phyloP scores from a whole-genome alignment of 345 rosid species.

The Camelina hispida region DNA sequence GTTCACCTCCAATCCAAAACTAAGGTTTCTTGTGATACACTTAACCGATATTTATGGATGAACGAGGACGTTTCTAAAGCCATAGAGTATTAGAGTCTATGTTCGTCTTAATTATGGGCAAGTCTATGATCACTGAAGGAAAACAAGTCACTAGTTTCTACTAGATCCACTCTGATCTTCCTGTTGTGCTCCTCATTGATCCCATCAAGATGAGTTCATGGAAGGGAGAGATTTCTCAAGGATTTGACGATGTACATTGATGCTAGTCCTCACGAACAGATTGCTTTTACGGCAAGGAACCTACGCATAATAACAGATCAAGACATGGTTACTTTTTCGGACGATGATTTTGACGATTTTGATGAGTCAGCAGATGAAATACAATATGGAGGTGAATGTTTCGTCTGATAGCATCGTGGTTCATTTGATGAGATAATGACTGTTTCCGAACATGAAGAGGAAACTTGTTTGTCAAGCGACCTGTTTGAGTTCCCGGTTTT shows the following conservation, averaged over 20 bases:
- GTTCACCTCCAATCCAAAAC: conserved; percentile 78
- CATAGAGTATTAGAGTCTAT: conserved; percentile 57
- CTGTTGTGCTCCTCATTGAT: conserved; percentile 71
- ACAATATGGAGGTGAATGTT: not conserved
- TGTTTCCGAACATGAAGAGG: conserved; percentile 39
- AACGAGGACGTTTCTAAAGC: conserved; percentile 78
- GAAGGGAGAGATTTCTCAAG: conserved; percentile 58
- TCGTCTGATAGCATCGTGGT: conserved; percentile 22
- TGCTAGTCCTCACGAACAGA: not conserved
- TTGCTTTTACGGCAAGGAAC: conserved; percentile 15
- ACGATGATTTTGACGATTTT: not conserved
- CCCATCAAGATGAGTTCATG: conserved; percentile 72
- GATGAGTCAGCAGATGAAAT: not conserved
- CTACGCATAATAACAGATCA: not conserved
- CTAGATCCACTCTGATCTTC: conserved; percentile 63
- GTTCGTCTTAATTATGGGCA: conserved; percentile 88
- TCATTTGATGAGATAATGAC: not conserved
- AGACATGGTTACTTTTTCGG: conserved; percentile 7
- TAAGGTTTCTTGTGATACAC: conserved; percentile 80
- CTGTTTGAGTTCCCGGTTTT: conserved; percentile 56
- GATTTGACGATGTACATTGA: conserved; percentile 26
- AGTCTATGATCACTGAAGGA: conserved; percentile 60
- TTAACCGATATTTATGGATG: conserved; percentile 90
- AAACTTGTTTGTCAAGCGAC: conserved; percentile 38
- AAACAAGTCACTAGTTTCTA: conserved; percentile 74